These are phyloP conservation scores for Drechslera avenae DNA, from an alignment of 2,329 filamentous ascomycete genomes.

Conservation along the genomic window DNA sequence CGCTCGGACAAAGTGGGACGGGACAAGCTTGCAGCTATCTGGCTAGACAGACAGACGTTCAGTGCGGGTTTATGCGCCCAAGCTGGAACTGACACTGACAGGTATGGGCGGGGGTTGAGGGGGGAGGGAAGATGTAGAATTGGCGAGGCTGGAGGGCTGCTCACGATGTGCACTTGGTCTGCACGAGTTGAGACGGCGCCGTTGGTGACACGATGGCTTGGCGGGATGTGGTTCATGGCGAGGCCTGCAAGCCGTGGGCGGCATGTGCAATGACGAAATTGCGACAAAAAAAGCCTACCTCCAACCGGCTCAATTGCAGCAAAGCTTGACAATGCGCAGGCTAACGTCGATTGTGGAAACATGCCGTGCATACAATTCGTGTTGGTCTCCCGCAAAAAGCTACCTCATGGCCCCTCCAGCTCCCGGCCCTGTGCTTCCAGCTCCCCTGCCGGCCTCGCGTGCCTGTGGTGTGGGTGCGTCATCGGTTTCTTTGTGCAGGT, in stretches of 20 bases:
- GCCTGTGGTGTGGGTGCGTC: slow-evolving; percentile 17
- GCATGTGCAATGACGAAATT: slow-evolving; percentile 29
- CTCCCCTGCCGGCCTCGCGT: slow-evolving; percentile 1
- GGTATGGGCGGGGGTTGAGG: no score
- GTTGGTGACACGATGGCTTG: slow-evolving; percentile 19
- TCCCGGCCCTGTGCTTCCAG: slow-evolving; percentile 4
- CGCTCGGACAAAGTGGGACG: slow-evolving; percentile 27
- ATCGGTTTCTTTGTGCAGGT: not conserved
- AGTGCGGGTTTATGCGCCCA: slow-evolving; percentile 20
- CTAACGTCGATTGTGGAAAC: slow-evolving; percentile 18
- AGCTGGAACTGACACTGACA: slow-evolving; percentile 11
- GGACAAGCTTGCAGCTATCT: slow-evolving; percentile 24
- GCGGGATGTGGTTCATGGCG: slow-evolving; percentile 15
- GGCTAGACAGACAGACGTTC: slow-evolving; percentile 2
- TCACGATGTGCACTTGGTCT: slow-evolving; percentile 11
- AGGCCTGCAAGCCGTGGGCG: slow-evolving; percentile 3
- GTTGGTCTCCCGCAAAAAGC: slow-evolving; percentile 1
- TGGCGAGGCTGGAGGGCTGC: slow-evolving; percentile 28
- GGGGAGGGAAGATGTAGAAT: slow-evolving; percentile 13
- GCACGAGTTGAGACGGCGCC: slow-evolving; percentile 17
- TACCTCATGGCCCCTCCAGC: slow-evolving; percentile 23
- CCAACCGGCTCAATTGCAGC: slow-evolving; percentile 18
- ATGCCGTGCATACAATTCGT: slow-evolving; percentile 16
- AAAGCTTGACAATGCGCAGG: not conserved
- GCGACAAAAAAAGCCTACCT: not conserved